phyloP scores from a whole-genome alignment of 345 rosid genomes.

The Brassica carinata region DNA sequence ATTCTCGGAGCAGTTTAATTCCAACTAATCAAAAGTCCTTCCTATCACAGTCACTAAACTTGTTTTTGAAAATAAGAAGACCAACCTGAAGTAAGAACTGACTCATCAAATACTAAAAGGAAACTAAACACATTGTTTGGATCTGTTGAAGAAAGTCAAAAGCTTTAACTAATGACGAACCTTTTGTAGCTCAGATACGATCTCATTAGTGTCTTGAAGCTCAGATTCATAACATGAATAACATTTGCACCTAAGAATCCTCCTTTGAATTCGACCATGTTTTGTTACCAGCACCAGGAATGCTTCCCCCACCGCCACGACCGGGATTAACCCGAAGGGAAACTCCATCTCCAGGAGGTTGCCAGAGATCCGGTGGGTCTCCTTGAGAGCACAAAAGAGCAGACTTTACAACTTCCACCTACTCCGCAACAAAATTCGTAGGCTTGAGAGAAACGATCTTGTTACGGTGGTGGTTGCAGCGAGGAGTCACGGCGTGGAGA shows the following conservation, averaged over 20 bases:
- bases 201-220: conserved; percentile 78
- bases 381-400: conserved; percentile 53
- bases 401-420: too few relatives aligned
- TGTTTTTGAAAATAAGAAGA: too few relatives aligned
- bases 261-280: conserved; percentile 58
- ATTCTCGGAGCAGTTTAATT: too few relatives aligned
- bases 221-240: conserved; percentile 73
- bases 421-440: too few relatives aligned
- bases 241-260: conserved; percentile 62
- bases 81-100: not conserved
- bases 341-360: conserved; percentile 89
- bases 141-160: not conserved
- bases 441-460: too few relatives aligned
- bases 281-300: too few relatives aligned
- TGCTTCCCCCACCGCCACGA: conserved; percentile 45
- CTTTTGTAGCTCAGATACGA: not conserved
- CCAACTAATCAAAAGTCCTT: too few relatives aligned
- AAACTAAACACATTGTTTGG: not conserved
- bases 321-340: conserved; percentile 52
- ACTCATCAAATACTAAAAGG: not conserved
- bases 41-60: too few relatives aligned
- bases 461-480: too few relatives aligned
- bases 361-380: conserved; percentile 99
- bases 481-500: too few relatives aligned
- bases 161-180: not conserved